Evolutionary conservation across 495 filamentous ascomycete genomes (phyloP).

Genomic region (Hypomontagnella submonticulosa): DNA sequence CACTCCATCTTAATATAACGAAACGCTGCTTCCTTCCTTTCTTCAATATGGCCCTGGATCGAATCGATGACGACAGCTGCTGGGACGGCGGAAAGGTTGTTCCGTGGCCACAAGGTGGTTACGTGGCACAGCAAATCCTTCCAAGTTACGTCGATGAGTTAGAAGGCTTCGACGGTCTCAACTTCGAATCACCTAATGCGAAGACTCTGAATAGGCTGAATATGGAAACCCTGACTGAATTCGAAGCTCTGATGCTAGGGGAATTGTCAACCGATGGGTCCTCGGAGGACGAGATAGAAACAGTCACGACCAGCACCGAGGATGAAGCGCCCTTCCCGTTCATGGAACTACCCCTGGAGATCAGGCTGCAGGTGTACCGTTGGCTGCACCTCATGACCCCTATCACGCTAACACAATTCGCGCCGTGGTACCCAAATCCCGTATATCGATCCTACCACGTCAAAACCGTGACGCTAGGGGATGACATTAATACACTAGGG

Average conservation of each 20-base stretch:
- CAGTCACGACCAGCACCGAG: constrained; percentile 46
- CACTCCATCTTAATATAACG: no score
- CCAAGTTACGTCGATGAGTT: background rate
- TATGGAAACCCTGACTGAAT: constrained; percentile 29
- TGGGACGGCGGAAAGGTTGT: constrained; percentile 45
- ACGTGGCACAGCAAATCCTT: background rate
- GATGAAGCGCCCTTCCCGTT: constrained; percentile 30
- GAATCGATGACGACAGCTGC: constrained; percentile 54
- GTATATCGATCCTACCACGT: constrained; percentile 43
- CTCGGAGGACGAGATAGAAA: constrained; percentile 41
- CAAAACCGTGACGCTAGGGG: constrained; percentile 28
- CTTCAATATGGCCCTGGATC: constrained; percentile 36
- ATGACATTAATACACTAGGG: background rate
- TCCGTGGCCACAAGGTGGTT: constrained; percentile 15
- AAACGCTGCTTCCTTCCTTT: background rate
- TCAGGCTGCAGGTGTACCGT: constrained; percentile 51
- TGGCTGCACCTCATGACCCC: constrained; percentile 46
- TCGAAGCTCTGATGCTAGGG: constrained; percentile 47
- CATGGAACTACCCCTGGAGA: constrained; percentile 50
- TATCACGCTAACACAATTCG: constrained; percentile 32
- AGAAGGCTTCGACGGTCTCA: background rate
- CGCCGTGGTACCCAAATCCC: constrained; percentile 46
- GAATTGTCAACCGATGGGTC: constrained; percentile 41
- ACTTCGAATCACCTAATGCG: constrained; percentile 1
- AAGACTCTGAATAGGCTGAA: constrained; percentile 28